Conservation (phyloP, 164 flowering plant species). For the Nymphaea colorata region DNA sequence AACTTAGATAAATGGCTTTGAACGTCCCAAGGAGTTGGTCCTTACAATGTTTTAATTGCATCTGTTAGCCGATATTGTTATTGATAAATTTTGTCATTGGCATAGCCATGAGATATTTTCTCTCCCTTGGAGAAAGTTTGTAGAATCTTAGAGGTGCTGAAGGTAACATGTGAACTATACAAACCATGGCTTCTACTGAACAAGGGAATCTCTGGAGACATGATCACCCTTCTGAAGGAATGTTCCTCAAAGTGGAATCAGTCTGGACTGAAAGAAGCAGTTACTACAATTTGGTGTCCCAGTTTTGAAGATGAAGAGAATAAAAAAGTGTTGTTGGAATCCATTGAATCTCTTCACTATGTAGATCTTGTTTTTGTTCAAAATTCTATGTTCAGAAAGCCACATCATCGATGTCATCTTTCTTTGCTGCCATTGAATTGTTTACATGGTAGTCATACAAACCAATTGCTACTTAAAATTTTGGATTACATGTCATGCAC, state of each 20-base stretch:
- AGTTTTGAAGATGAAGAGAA: constrained; percentile 12
- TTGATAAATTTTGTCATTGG: neutral
- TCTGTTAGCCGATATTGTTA: no score
- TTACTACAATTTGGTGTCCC: constrained; percentile 21
- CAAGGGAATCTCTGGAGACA: constrained; percentile 12
- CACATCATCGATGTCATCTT: constrained; percentile 35
- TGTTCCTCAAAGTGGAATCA: constrained; percentile 51
- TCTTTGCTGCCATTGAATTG: constrained; percentile 33
- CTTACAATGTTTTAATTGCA: neutral
- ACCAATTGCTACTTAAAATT: neutral
- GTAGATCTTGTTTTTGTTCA: constrained; percentile 35
- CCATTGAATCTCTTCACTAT: constrained; percentile 34
- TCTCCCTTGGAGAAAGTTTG: constrained; percentile 71
- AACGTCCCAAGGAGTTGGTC: neutral
- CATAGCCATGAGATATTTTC: constrained; percentile 52
- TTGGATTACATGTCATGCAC: neutral
- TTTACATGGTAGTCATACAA: constrained; percentile 38
- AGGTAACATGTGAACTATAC: constrained; percentile 44
- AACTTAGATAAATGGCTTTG: neutral
- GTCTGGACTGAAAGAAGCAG: constrained; percentile 64
- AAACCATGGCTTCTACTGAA: constrained; percentile 58
- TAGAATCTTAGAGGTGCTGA: constrained; percentile 47
- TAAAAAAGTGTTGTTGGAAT: constrained; percentile 26
- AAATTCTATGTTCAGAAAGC: constrained; percentile 17
- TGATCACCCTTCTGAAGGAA: constrained; percentile 36